Evolutionary conservation across 164 flowering plant species (phyloP).

Genomic region (Kalanchoe fedtschenkoi): DNA sequence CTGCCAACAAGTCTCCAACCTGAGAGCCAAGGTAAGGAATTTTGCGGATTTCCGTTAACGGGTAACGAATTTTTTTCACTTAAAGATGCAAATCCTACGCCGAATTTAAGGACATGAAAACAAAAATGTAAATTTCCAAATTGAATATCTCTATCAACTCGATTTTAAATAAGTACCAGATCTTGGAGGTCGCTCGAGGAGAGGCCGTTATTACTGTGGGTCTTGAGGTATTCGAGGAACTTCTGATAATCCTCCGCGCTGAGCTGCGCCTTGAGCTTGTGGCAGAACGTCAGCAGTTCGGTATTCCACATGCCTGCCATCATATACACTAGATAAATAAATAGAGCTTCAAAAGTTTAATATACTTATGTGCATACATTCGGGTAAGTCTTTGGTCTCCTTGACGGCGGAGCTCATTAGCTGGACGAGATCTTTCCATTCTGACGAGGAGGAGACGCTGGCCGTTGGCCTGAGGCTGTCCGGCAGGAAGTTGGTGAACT

Average conservation of each 20-base stretch:
- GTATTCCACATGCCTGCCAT: background rate
- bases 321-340: background rate
- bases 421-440: background rate
- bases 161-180: background rate
- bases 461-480: background rate
- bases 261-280: background rate
- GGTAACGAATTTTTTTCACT: background rate
- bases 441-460: background rate
- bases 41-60: background rate
- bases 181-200: background rate
- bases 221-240: background rate
- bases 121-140: background rate
- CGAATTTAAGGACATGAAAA: background rate
- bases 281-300: background rate
- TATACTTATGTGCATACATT: background rate
- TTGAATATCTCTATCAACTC: background rate
- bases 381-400: background rate
- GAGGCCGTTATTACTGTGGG: background rate
- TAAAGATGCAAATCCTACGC: background rate
- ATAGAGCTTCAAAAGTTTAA: background rate
- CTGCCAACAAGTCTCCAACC: background rate
- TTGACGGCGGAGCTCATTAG: background rate
- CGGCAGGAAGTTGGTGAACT: background rate
- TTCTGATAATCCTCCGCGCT: background rate
- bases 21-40: background rate